Percentiles rank a stretch among this genome's conserved stretches.
These are phyloP conservation scores for Helotiales sp. DNA, from an alignment of 2,329 filamentous ascomycete genomes.

Conservation along the genomic window DNA sequence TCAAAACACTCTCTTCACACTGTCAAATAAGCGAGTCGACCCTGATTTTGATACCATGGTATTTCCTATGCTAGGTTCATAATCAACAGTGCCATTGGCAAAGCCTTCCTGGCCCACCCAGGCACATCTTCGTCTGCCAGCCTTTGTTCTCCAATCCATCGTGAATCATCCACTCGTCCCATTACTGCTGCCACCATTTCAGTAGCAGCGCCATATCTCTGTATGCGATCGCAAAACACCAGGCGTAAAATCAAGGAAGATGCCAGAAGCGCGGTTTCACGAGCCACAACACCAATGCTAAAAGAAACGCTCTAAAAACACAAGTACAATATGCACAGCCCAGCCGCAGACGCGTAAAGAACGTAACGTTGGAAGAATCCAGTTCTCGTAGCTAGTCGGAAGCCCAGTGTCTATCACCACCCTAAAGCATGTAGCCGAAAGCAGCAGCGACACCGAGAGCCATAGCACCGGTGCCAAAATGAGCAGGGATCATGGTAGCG, in stretches of 20 bases:
- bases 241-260: conserved; percentile 16
- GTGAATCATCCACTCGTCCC: conserved; percentile 28
- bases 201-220: conserved; percentile 10
- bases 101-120: conserved; percentile 7
- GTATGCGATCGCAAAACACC: conserved; percentile 36
- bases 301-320: conserved; percentile 36
- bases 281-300: conserved; percentile 44
- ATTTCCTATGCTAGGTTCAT: conserved; percentile 27
- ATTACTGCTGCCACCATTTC: conserved; percentile 16
- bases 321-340: conserved; percentile 39
- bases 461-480: conserved; percentile 50
- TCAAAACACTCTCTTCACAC: not conserved
- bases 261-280: conserved; percentile 33
- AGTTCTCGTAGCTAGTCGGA: conserved; percentile 16
- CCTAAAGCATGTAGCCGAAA: conserved; percentile 62
- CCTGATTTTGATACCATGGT: conserved; percentile 14
- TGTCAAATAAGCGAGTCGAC: not conserved
- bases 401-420: not conserved
- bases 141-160: conserved; percentile 25
- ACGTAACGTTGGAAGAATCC: conserved; percentile 1
- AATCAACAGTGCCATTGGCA: conserved; percentile 18
- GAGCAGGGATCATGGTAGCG: conserved; percentile 44
- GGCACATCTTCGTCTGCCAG: conserved; percentile 7
- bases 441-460: conserved; percentile 57
- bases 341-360: conserved; percentile 19